Conservation (phyloP, 106 monocot genomes). For the Apostasia ramifera region DNA sequence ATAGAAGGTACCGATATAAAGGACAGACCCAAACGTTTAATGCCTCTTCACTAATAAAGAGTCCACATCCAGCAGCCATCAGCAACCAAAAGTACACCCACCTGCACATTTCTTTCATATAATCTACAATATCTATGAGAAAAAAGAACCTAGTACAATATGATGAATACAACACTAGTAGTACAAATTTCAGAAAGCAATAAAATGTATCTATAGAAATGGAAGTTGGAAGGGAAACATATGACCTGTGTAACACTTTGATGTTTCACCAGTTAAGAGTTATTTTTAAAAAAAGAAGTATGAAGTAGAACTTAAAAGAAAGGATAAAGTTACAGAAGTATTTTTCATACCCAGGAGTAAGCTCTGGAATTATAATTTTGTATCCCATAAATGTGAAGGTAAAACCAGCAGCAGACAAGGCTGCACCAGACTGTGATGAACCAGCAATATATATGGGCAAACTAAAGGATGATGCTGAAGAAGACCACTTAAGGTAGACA, state of each 20-base stretch:
- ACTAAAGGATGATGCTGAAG: constrained; percentile 26
- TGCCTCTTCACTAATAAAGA: constrained; percentile 88
- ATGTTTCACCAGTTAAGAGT: not conserved
- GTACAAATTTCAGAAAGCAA: not conserved
- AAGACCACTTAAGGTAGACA: constrained; percentile 22
- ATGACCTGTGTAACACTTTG: no score
- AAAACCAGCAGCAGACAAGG: constrained; percentile 34
- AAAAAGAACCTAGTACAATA: not conserved
- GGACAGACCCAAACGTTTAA: constrained; percentile 89
- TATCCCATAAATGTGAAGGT: constrained; percentile 56
- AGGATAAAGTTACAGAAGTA: not conserved
- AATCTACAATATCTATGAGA: not conserved
- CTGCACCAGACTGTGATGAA: constrained; percentile 34
- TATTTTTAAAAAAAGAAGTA: not conserved
- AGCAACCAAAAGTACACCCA: constrained; percentile 98
- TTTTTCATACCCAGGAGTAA: constrained; percentile 78
- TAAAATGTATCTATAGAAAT: no score
- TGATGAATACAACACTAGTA: not conserved
- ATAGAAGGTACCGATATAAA: constrained; percentile 69
- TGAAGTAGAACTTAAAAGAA: not conserved
- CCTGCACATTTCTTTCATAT: constrained; percentile 21
- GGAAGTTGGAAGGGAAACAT: no score
- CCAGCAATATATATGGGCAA: constrained; percentile 37
- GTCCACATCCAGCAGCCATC: constrained; percentile 91
- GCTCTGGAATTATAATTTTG: constrained; percentile 62